A percentile compares a stretch with the other conserved stretches of the same genome.
Evolutionary conservation across 2,329 filamentous ascomycete species (phyloP).

Genomic region (Arthrobotrys sinensis): DNA sequence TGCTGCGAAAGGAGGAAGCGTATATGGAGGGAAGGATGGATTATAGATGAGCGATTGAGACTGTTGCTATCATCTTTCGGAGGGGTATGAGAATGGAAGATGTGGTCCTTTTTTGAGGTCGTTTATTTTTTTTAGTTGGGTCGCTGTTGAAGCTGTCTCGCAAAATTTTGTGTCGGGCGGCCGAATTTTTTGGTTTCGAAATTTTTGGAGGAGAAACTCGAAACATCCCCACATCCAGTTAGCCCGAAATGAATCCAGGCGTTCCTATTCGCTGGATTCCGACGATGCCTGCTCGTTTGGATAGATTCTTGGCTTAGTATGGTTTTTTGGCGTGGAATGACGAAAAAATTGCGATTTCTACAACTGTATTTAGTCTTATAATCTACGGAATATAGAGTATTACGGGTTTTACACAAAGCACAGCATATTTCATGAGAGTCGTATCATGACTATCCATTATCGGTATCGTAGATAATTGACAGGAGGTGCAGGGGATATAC

Average conservation of each 20-base stretch:
- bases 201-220: slow-evolving; percentile 15
- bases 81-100: background rate
- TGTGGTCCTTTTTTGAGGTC: slow-evolving; percentile 34
- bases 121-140: slow-evolving; percentile 24
- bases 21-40: background rate
- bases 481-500: slow-evolving; percentile 55
- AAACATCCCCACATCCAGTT: slow-evolving; percentile 57
- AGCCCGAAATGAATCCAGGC: slow-evolving; percentile 35
- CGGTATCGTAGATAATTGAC: slow-evolving; percentile 57
- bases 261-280: slow-evolving; percentile 46
- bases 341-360: slow-evolving; percentile 11
- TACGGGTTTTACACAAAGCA: slow-evolving; percentile 4
- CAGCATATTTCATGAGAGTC: slow-evolving; percentile 50
- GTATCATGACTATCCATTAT: slow-evolving; percentile 60
- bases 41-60: slow-evolving; percentile 26
- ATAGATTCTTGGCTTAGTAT: background rate
- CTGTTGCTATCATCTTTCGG: slow-evolving; percentile 45
- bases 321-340: slow-evolving; percentile 5
- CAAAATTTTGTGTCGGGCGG: slow-evolving; percentile 47
- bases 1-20: background rate
- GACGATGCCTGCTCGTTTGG: slow-evolving; percentile 36
- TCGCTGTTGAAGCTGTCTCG: slow-evolving; percentile 40
- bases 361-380: no score
- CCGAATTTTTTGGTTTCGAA: slow-evolving; percentile 51
- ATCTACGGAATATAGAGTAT: background rate